A percentile compares a stretch with the other conserved stretches of the same genome.
Conservation (phyloP, 1,284 basidiomycete genomes). For the Cryptococcus sp. region DNA sequence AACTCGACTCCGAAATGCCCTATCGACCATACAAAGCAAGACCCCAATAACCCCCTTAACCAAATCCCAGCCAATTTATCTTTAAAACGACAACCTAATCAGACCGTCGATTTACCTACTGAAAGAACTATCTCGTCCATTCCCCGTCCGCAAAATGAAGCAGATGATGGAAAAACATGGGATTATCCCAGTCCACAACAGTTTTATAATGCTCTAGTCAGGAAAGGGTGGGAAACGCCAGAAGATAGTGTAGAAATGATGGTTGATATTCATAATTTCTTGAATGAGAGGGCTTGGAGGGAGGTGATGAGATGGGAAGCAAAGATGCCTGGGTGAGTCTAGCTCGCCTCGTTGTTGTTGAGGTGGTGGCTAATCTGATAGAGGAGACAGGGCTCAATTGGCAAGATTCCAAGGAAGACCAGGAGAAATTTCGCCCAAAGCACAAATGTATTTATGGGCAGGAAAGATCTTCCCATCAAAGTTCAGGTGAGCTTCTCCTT, state of each 20-base stretch:
- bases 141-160: constrained; percentile 59
- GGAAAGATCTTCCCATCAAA: constrained; percentile 80
- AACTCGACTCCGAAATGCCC: constrained; percentile 38
- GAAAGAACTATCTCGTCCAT: constrained; percentile 78
- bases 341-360: not conserved
- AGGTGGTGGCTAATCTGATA: constrained; percentile 5
- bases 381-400: constrained; percentile 58
- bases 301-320: constrained; percentile 94
- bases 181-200: constrained; percentile 98
- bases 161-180: constrained; percentile 57
- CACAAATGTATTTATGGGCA: constrained; percentile 75
- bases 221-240: constrained; percentile 97
- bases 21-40: constrained; percentile 32
- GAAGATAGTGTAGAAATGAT: constrained; percentile 95
- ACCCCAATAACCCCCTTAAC: constrained; percentile 70
- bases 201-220: constrained; percentile 94
- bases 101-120: constrained; percentile 61
- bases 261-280: constrained; percentile 97
- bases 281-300: constrained; percentile 95
- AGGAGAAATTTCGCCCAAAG: constrained; percentile 74
- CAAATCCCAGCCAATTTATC: constrained; percentile 74
- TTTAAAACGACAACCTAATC: constrained; percentile 48
- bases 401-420: constrained; percentile 86
- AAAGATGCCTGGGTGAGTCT: constrained; percentile 51
- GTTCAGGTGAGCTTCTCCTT: constrained; percentile 66